Conservation (phyloP, 805 yeast species). For the Starmerella powellii region DNA sequence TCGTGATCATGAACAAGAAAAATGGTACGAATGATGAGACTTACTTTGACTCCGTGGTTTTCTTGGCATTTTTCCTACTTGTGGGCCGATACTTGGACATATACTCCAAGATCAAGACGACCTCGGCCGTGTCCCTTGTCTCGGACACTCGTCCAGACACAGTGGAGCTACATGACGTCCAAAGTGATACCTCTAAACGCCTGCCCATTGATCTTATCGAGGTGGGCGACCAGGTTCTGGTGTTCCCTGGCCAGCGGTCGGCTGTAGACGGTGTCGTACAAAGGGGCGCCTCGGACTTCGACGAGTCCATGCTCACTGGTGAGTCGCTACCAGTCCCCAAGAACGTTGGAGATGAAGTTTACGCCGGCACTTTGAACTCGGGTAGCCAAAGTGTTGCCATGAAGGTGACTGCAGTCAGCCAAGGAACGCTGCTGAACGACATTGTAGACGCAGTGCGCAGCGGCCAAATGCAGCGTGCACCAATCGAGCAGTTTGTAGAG, state of each 20-base stretch:
- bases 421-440: slow-evolving; percentile 56
- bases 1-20: slow-evolving; percentile 32
- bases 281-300: slow-evolving; percentile 68
- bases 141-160: slow-evolving; percentile 41
- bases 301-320: slow-evolving; percentile 86
- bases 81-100: slow-evolving; percentile 61
- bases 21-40: slow-evolving; percentile 34
- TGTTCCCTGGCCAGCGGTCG: slow-evolving; percentile 31
- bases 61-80: slow-evolving; percentile 56
- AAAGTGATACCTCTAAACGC: not conserved
- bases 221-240: slow-evolving; percentile 67
- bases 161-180: slow-evolving; percentile 21
- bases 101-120: slow-evolving; percentile 53
- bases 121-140: slow-evolving; percentile 48
- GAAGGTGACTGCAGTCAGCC: slow-evolving; percentile 45
- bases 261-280: slow-evolving; percentile 69
- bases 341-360: slow-evolving; percentile 50
- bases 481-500: slow-evolving; percentile 62
- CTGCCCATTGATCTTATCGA: slow-evolving; percentile 40
- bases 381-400: slow-evolving; percentile 47
- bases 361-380: slow-evolving; percentile 58
- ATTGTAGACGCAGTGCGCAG: slow-evolving; percentile 58
- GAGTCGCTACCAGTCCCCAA: slow-evolving; percentile 54
- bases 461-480: slow-evolving; percentile 62
- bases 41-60: slow-evolving; percentile 69